A percentile compares a stretch with the other conserved stretches of the same genome.
Conservation (phyloP, 2,329 filamentous ascomycete species). For the Macrophomina pseudophaseolina region DNA sequence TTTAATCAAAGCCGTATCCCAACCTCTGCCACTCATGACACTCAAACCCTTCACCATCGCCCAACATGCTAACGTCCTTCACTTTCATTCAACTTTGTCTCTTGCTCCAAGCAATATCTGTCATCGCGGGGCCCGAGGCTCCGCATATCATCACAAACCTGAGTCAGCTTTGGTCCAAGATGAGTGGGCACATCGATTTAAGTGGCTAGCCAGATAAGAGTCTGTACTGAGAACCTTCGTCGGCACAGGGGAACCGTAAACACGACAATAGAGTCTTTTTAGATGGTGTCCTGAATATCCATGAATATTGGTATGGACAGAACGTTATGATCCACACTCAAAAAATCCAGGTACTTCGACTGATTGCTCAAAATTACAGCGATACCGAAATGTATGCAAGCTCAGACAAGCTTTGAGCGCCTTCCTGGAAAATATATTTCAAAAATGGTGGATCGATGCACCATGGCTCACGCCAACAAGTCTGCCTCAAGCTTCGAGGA, state of each 20-base stretch:
- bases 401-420: background rate
- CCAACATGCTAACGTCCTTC: no score
- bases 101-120: no score
- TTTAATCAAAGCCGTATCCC: no score
- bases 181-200: background rate
- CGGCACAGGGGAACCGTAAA: slow-evolving; percentile 3
- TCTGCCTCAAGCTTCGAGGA: background rate
- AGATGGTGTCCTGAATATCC: slow-evolving; percentile 48
- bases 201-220: fast-evolving
- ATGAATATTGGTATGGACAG: slow-evolving; percentile 53
- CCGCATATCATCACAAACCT: slow-evolving; percentile 30
- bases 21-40: no score
- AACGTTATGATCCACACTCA: slow-evolving; percentile 21
- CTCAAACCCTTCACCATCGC: no score
- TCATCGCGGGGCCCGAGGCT: background rate
- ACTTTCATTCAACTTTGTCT: no score
- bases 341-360: background rate
- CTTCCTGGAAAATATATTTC: background rate
- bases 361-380: background rate
- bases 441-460: background rate
- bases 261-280: slow-evolving; percentile 45
- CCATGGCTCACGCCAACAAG: background rate
- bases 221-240: background rate
- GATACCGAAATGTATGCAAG: background rate
- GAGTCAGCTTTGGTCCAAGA: slow-evolving; percentile 15